Percentiles rank a stretch among this genome's conserved stretches.
These are phyloP conservation scores for Calonectria ilicicola DNA, from an alignment of 2,329 filamentous ascomycete species.

Conservation along the genomic window DNA sequence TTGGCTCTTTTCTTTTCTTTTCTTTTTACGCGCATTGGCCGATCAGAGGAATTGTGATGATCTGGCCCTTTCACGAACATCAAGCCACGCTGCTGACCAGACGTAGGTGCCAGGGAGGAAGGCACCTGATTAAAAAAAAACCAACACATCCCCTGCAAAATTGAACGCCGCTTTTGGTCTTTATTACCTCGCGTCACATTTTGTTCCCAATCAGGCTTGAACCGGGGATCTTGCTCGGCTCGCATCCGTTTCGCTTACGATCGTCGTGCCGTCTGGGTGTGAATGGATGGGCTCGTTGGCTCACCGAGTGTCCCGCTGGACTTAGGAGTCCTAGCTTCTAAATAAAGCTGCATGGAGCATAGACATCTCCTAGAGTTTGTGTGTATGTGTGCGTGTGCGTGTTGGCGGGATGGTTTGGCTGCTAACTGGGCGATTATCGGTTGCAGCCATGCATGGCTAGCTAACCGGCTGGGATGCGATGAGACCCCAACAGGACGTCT, in stretches of 20 bases:
- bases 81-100: constrained; percentile 12
- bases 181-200: constrained; percentile 16
- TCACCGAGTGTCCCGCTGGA: constrained; percentile 6
- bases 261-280: constrained; percentile 4
- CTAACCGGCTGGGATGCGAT: background rate
- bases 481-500: background rate
- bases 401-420: background rate
- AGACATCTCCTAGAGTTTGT: background rate
- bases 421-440: background rate
- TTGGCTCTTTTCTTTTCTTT: too few relatives aligned
- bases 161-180: constrained; percentile 6
- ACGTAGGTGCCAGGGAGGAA: background rate
- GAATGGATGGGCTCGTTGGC: background rate
- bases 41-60: constrained; percentile 12
- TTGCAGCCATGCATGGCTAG: background rate
- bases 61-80: constrained; percentile 12
- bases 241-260: constrained; percentile 13
- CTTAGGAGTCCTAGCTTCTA: background rate
- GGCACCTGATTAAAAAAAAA: constrained; percentile 14
- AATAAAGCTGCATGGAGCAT: background rate
- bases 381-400: background rate
- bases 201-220: constrained; percentile 10
- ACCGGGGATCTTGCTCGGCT: constrained; percentile 18
- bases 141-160: constrained; percentile 8
- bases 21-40: background rate